phyloP scores from a whole-genome alignment of 2,329 filamentous ascomycete genomes.

The Davidsoniella virescens region DNA sequence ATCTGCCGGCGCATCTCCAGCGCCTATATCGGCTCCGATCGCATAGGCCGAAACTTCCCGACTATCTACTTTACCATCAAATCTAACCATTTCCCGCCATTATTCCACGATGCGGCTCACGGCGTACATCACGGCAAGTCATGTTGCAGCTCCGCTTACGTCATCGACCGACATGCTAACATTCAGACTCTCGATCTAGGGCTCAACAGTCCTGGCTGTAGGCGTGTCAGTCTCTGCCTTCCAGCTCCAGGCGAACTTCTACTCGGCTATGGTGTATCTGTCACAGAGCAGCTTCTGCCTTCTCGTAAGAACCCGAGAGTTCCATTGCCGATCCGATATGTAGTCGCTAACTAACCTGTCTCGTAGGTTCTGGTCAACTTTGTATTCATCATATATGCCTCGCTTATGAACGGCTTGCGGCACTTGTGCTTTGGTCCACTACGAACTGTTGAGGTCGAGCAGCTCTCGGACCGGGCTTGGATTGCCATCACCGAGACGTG shows the following conservation, averaged over 20 bases:
- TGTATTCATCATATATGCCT: slow-evolving; percentile 63
- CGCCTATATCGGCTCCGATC: no score
- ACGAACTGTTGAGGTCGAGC: slow-evolving; percentile 87
- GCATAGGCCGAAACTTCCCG: no score
- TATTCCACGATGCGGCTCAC: slow-evolving; percentile 36
- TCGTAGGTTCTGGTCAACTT: slow-evolving; percentile 76
- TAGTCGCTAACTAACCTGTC: background rate
- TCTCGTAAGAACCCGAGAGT: slow-evolving; percentile 42
- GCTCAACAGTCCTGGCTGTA: slow-evolving; percentile 69
- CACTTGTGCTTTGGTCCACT: slow-evolving; percentile 79
- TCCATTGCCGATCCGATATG: no score
- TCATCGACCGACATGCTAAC: background rate
- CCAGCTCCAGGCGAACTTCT: slow-evolving; percentile 92
- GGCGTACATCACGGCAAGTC: slow-evolving; percentile 45
- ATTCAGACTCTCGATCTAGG: slow-evolving; percentile 27
- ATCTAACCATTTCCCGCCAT: no score
- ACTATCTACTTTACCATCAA: no score
- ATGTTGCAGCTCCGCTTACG: background rate
- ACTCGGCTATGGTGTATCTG: slow-evolving; percentile 91
- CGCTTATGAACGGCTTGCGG: slow-evolving; percentile 73
- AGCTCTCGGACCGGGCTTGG: slow-evolving; percentile 95
- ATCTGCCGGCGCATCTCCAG: no score
- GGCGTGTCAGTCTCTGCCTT: slow-evolving; percentile 80
- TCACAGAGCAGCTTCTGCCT: slow-evolving; percentile 92
- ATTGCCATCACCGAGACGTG: slow-evolving; percentile 95